Evolutionary conservation across 331 rosid species (phyloP).

Genomic region (Rosa hybrid): DNA sequence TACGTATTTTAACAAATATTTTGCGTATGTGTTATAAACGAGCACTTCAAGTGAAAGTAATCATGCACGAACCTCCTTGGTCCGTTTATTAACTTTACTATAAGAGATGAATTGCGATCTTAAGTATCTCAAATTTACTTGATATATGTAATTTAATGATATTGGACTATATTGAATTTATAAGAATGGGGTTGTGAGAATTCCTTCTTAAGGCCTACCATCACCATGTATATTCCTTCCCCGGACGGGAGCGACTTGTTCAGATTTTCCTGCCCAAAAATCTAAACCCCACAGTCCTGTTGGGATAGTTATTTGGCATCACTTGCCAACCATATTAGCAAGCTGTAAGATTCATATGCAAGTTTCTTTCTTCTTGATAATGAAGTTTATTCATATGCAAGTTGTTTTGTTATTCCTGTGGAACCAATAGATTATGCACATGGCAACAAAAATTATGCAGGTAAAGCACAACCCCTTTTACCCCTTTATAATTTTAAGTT

Average conservation of each 20-base stretch:
- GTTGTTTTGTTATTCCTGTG: not conserved
- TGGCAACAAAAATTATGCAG: conserved; percentile 12
- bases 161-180: not conserved
- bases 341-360: conserved; percentile 20
- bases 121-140: not conserved
- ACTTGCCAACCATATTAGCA: conserved; percentile 14
- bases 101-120: not conserved
- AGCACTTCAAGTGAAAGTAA: not conserved
- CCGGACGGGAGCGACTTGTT: not conserved
- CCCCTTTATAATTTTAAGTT: no score
- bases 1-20: no score
- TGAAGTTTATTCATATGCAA: not conserved
- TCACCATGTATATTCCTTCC: not conserved
- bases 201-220: not conserved
- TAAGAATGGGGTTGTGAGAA: not conserved
- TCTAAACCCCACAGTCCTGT: not conserved
- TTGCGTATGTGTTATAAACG: not conserved
- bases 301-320: conserved; percentile 11
- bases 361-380: not conserved
- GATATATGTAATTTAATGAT: not conserved
- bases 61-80: not conserved
- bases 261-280: not conserved
- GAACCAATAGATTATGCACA: conserved; percentile 9
- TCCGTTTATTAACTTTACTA: not conserved
- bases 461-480: not conserved